Percentiles rank a stretch among this genome's conserved stretches.
These are phyloP conservation scores for Ambispora gerdemannii DNA, from an alignment of 192 early-diverging fungal species.

Conservation along the genomic window DNA sequence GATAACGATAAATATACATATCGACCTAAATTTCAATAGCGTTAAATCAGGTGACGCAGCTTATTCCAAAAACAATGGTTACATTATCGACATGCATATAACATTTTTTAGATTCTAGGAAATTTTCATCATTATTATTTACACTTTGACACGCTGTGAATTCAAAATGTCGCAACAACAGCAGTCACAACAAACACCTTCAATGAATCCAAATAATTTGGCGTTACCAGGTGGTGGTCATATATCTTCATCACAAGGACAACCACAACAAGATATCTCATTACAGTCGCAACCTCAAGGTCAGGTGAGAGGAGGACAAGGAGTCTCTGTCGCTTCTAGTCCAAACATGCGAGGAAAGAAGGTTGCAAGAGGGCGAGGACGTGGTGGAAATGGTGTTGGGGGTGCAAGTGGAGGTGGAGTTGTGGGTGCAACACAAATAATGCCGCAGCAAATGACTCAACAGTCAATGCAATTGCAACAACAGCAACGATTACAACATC, in stretches of 20 bases:
- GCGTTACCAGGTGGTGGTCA: neutral
- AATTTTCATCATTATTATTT: too few species aligned
- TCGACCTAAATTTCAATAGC: too few species aligned
- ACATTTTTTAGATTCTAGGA: too few species aligned
- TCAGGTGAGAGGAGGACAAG: neutral
- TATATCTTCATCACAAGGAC: neutral
- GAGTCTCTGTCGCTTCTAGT: too few species aligned
- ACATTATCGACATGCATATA: too few species aligned
- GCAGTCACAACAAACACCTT: neutral
- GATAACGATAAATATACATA: too few species aligned
- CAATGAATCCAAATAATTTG: neutral
- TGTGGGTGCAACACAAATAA: too few species aligned
- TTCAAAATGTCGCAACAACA: too few species aligned
- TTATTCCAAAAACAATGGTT: too few species aligned
- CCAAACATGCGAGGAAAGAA: neutral
- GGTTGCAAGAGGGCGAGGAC: neutral
- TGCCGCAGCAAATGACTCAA: too few species aligned
- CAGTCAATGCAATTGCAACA: conserved; percentile 6
- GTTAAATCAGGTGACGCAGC: too few species aligned
- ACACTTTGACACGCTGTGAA: too few species aligned
- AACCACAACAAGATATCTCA: neutral
- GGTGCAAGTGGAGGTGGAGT: neutral
- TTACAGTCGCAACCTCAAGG: neutral
- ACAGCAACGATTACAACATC: conserved; percentile 1
- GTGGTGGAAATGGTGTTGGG: neutral